Conservation (phyloP, 2,329 filamentous ascomycete genomes). For the Mycosphaerelloides madeirae region DNA sequence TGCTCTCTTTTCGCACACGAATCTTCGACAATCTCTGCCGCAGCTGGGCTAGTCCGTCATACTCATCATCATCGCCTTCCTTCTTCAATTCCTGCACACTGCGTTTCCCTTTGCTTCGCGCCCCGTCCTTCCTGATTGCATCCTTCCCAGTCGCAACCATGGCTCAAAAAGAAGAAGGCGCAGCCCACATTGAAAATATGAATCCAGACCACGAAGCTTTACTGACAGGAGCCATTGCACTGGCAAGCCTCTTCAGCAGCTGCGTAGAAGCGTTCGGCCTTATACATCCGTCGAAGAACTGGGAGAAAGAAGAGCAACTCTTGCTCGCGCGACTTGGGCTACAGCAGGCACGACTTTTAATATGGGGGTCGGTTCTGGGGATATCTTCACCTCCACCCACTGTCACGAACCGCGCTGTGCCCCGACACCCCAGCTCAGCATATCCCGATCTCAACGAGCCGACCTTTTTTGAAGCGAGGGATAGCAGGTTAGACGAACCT, state of each 20-base stretch:
- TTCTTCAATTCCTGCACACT: no score
- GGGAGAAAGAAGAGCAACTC: conserved; percentile 41
- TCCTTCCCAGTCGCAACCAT: not conserved
- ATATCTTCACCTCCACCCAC: conserved; percentile 41
- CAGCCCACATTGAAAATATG: conserved; percentile 21
- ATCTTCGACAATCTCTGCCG: no score
- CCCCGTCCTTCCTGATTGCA: no score
- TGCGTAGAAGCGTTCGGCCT: conserved; percentile 46
- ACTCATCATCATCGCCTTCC: no score
- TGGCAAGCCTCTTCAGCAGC: conserved; percentile 44
- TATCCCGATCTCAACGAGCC: conserved; percentile 44
- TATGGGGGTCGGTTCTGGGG: conserved; percentile 46
- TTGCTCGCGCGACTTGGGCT: conserved; percentile 42
- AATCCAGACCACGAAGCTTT: conserved; percentile 27
- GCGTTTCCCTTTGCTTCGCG: no score
- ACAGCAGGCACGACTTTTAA: conserved; percentile 45
- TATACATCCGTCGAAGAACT: conserved; percentile 41
- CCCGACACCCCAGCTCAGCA: conserved; percentile 39
- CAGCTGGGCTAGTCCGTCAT: no score
- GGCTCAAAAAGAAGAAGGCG: conserved; percentile 6
- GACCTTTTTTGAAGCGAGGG: conserved; percentile 42
- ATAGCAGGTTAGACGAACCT: conserved; percentile 40
- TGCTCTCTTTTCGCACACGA: no score
- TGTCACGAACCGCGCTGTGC: conserved; percentile 43
- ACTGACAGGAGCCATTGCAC: conserved; percentile 38